phyloP scores from a whole-genome alignment of 192 early-diverging fungal species.

The Mortierella hygrophila region DNA sequence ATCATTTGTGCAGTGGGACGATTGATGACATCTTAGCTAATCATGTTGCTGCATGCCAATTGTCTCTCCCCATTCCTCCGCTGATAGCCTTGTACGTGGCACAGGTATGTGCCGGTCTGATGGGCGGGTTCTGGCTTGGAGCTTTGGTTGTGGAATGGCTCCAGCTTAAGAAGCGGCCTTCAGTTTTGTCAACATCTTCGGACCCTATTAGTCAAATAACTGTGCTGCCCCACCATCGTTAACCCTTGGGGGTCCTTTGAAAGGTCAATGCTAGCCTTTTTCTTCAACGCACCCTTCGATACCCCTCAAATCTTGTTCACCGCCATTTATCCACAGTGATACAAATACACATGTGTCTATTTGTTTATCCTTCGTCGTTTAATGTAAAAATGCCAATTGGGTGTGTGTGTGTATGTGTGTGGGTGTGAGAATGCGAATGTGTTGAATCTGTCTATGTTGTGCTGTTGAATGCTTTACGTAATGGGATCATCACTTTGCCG shows the following conservation, averaged over 20 bases:
- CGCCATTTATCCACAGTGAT: too few relatives aligned
- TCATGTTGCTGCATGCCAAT: not conserved
- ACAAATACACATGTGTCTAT: too few relatives aligned
- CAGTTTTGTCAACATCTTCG: not conserved
- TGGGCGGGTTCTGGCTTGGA: conserved; percentile 42
- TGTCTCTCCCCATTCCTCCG: too few relatives aligned
- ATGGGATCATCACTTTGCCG: not conserved
- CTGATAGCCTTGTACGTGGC: conserved; percentile 31
- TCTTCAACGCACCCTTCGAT: too few relatives aligned
- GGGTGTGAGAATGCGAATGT: not conserved
- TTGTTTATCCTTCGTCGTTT: too few relatives aligned
- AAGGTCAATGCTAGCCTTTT: too few relatives aligned
- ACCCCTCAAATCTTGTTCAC: too few relatives aligned
- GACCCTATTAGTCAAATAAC: not conserved
- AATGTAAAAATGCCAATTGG: too few relatives aligned
- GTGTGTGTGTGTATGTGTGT: not conserved
- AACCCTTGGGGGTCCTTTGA: not conserved
- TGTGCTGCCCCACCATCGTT: not conserved
- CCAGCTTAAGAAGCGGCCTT: conserved; percentile 23
- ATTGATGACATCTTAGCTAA: not conserved
- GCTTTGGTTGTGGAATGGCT: conserved; percentile 14
- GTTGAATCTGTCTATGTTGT: not conserved
- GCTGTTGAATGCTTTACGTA: not conserved
- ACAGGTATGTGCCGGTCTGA: conserved; percentile 38
- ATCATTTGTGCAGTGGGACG: not conserved